phyloP scores from a whole-genome alignment of 441 rosid species.

The Populus hybrid region DNA sequence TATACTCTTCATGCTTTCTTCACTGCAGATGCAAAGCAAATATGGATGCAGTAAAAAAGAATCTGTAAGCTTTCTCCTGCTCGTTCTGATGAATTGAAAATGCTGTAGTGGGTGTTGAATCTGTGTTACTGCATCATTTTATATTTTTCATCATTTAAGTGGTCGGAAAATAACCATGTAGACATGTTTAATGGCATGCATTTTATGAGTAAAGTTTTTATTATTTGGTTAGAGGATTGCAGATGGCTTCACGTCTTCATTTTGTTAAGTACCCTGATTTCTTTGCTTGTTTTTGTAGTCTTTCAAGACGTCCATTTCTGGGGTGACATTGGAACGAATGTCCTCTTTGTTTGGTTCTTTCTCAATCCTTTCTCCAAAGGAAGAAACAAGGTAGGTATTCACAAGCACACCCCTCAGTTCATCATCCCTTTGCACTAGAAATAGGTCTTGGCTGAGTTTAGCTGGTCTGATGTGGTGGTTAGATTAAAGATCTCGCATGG shows the following conservation, averaged over 20 bases:
- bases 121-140: neutral
- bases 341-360: slow-evolving; percentile 67
- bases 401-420: neutral
- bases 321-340: slow-evolving; percentile 68
- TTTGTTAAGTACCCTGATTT: neutral
- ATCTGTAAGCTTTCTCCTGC: slow-evolving; percentile 43
- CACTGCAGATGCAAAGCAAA: slow-evolving; percentile 79
- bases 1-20: slow-evolving; percentile 21
- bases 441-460: slow-evolving; percentile 2
- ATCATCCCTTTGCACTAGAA: neutral
- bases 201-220: neutral
- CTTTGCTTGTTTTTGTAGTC: slow-evolving; percentile 32
- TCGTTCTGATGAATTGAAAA: neutral
- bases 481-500: slow-evolving; percentile 1
- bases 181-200: neutral
- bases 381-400: slow-evolving; percentile 57
- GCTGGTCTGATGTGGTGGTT: neutral
- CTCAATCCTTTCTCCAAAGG: slow-evolving; percentile 48
- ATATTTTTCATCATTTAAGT: neutral
- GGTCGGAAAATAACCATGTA: neutral
- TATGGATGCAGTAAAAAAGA: slow-evolving; percentile 69
- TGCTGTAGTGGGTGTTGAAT: neutral
- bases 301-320: slow-evolving; percentile 77
- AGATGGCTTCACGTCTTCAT: neutral
- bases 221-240: neutral